Evolutionary conservation across 2,329 filamentous ascomycete genomes (phyloP).

Genomic region (Delphinella strobiligena): DNA sequence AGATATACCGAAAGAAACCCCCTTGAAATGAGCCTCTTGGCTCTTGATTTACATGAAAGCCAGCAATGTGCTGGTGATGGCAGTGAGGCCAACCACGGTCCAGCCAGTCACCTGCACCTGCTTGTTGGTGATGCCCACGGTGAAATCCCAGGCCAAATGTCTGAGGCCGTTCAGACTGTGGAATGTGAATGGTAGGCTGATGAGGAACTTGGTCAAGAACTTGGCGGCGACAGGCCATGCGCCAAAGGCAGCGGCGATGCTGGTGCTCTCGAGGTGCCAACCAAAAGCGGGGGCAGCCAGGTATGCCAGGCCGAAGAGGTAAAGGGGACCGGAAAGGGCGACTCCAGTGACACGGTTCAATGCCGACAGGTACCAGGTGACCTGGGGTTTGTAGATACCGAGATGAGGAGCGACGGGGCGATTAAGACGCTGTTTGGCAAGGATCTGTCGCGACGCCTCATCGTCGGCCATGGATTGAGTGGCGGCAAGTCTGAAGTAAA

Average conservation of each 20-base stretch:
- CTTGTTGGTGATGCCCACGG: conserved; percentile 49
- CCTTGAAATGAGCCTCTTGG: neutral
- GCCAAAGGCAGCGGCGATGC: conserved; percentile 52
- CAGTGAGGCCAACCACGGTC: conserved; percentile 46
- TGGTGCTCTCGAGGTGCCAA: conserved; percentile 54
- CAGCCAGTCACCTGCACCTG: conserved; percentile 55
- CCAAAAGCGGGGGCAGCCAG: conserved; percentile 66
- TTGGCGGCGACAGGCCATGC: conserved; percentile 48
- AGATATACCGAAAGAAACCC: neutral
- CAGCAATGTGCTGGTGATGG: conserved; percentile 35
- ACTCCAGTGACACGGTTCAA: conserved; percentile 78
- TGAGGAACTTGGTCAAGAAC: conserved; percentile 43
- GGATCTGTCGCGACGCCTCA: conserved; percentile 48
- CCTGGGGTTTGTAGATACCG: conserved; percentile 70
- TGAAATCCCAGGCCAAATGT: conserved; percentile 60
- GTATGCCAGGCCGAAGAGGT: conserved; percentile 71
- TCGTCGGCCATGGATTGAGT: conserved; percentile 44
- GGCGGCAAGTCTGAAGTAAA: conserved; percentile 31
- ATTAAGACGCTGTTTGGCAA: conserved; percentile 65
- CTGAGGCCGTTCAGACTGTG: conserved; percentile 58
- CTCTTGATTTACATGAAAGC: conserved; percentile 23
- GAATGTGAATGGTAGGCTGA: conserved; percentile 56
- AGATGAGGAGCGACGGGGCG: conserved; percentile 82
- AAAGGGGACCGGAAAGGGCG: conserved; percentile 59
- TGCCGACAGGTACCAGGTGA: conserved; percentile 69